Conservation (phyloP, 2,329 filamentous ascomycete species). For the Ceratocystis eucalypticola region DNA sequence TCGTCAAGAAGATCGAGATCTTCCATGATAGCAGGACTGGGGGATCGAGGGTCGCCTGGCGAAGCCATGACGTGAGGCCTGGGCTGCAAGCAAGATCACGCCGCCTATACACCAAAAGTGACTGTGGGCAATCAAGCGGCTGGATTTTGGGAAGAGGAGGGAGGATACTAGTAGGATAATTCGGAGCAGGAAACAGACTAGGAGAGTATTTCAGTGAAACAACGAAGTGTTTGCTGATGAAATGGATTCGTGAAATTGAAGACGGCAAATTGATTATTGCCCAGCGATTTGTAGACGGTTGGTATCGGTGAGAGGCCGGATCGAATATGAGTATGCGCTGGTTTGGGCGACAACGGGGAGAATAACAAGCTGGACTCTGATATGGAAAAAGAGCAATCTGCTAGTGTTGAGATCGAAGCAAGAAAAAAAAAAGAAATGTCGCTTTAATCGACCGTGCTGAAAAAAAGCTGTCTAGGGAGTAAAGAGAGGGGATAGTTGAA, state of each 20-base stretch:
- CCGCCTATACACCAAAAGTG: not conserved
- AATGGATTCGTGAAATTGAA: not conserved
- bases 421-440: not conserved
- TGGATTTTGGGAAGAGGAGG: not conserved
- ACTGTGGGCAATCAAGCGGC: constrained; percentile 12
- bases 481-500: constrained; percentile 4
- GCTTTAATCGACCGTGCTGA: not conserved
- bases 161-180: not conserved
- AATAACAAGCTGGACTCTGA: not conserved
- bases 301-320: not conserved
- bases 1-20: constrained; percentile 14
- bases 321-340: not conserved
- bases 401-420: not conserved
- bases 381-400: not conserved
- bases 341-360: not conserved
- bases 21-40: constrained; percentile 18
- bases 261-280: not conserved
- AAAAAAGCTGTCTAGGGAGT: constrained; percentile 6
- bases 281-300: not conserved
- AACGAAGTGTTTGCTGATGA: not conserved
- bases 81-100: constrained; percentile 3
- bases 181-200: not conserved
- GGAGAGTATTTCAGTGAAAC: not conserved
- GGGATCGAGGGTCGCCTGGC: constrained; percentile 14
- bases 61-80: constrained; percentile 16